Evolutionary conservation across 1,284 basidiomycete species (phyloP).

Genomic region (Cryptococcus maquisensis): DNA sequence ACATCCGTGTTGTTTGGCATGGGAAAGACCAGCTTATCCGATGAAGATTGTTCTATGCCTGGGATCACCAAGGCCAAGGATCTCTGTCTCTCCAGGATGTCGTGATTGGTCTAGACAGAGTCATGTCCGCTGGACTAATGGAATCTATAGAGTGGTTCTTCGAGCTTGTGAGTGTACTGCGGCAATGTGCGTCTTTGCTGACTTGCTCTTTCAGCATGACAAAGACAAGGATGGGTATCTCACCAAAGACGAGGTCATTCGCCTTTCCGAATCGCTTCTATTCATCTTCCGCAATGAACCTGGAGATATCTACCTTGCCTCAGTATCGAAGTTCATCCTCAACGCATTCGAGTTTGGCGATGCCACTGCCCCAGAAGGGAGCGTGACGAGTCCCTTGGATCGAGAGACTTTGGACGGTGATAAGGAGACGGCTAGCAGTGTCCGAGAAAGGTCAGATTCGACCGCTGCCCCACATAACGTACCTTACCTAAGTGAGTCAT

Average conservation of each 20-base stretch:
- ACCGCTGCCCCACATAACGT: slow-evolving; percentile 57
- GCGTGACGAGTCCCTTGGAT: slow-evolving; percentile 41
- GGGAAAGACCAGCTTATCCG: slow-evolving; percentile 47
- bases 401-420: slow-evolving; percentile 47
- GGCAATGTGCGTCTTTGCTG: not conserved
- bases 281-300: slow-evolving; percentile 98
- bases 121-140: slow-evolving; percentile 96
- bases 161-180: slow-evolving; percentile 55
- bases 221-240: slow-evolving; percentile 91
- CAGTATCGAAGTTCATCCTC: slow-evolving; percentile 91
- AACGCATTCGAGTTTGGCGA: slow-evolving; percentile 97
- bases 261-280: slow-evolving; percentile 84
- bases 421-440: slow-evolving; percentile 49
- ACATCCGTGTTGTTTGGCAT: not conserved
- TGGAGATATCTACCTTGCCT: slow-evolving; percentile 93
- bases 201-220: slow-evolving; percentile 58
- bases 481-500: slow-evolving; percentile 64
- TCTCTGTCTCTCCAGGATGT: slow-evolving; percentile 87
- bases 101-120: slow-evolving; percentile 79
- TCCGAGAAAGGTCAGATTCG: slow-evolving; percentile 52
- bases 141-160: slow-evolving; percentile 99
- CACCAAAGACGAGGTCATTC: slow-evolving; percentile 91
- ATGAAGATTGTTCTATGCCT: slow-evolving; percentile 77
- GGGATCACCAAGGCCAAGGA: slow-evolving; percentile 76
- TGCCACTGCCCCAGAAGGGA: slow-evolving; percentile 62